Base-by-base conservation (phyloP, 2,329 filamentous ascomycete genomes). In the Sporothrix phasma region DNA sequence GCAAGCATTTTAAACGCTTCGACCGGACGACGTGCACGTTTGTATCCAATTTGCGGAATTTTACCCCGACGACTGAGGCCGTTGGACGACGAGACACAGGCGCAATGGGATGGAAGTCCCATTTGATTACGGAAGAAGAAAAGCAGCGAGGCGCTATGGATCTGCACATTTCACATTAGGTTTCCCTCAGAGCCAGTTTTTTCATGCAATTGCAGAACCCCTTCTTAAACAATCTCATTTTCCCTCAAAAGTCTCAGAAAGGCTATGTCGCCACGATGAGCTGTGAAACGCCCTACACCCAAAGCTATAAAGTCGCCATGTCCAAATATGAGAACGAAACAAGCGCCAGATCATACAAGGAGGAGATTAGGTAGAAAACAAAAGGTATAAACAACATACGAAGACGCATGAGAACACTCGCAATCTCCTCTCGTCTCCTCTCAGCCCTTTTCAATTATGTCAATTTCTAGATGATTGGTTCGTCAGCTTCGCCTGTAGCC, bases 1-100 rank as follows among this genome's bases (percentile, higher is more conserved):
- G 94, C 0, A 88, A 87, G 70, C 90, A 90, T 74, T 97, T 99
- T 74, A 95, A 90, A 74, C 81, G 91, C 47, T 97, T 92, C 80
- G 90, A 97, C 74, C 71, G 74, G 4, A 77, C 77, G 39, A 79
- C 76, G 0, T 84, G 84, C 68, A 79, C 76, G 3, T 99, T 97
- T 76, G 81, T 96, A 37, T 96, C 91, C 69, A 97, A 97, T 74
- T 72, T 83, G 37, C 76, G 76, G 90, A 95, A 69, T 86, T 92
- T 71, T 97, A 92, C 74, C 93, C 93, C 0, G 88, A 96, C 72
- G 90, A 95, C 75, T 96, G 69, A 74, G 31, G 13, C 5, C 1
- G 31, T 15, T 17, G n/a, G n/a, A 11, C 10, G 2, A 37, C 3
- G 3, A 13, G 3, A 11, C 5, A 26, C 39, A 49, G 17, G 13